Conservation (phyloP, 257 asterid species). For the Paulownia fortunei region DNA sequence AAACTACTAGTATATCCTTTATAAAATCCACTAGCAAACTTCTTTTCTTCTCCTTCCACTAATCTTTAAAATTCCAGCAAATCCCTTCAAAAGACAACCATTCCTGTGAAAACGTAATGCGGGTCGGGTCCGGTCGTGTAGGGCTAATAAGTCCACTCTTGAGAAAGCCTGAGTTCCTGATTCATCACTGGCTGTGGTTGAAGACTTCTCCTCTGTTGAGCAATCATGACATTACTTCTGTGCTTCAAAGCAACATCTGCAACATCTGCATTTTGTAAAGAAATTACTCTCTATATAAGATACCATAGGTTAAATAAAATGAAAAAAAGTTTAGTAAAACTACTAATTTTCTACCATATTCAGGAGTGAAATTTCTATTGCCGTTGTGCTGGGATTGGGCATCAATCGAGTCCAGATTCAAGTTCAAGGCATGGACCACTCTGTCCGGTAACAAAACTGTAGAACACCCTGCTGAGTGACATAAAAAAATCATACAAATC, state of each 20-base stretch:
- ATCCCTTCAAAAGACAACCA: too few species aligned
- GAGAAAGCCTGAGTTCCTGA: conserved; percentile 68
- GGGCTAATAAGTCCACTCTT: conserved; percentile 76
- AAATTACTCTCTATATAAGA: background rate
- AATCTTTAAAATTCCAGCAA: conserved; percentile 2
- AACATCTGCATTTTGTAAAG: background rate
- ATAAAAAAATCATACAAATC: background rate
- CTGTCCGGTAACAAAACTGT: conserved; percentile 65
- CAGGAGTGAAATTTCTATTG: conserved; percentile 27
- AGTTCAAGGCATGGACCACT: conserved; percentile 71
- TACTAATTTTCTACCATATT: conserved; percentile 34
- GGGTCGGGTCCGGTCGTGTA: background rate
- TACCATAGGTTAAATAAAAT: background rate
- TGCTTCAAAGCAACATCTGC: conserved; percentile 29
- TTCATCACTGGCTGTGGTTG: conserved; percentile 36
- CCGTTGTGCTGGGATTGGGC: conserved; percentile 28
- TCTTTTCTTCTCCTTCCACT: background rate
- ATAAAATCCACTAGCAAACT: conserved; percentile 23
- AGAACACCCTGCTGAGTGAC: conserved; percentile 48
- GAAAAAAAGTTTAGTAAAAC: background rate
- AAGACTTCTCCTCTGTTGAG: conserved; percentile 38
- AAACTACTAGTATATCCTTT: conserved; percentile 22
- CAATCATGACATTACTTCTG: conserved; percentile 21
- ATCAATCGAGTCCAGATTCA: conserved; percentile 50
- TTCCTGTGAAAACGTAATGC: too few species aligned